These are phyloP conservation scores for Colletotrichum horii DNA, from an alignment of 2,329 filamentous ascomycete genomes.

Conservation along the genomic window DNA sequence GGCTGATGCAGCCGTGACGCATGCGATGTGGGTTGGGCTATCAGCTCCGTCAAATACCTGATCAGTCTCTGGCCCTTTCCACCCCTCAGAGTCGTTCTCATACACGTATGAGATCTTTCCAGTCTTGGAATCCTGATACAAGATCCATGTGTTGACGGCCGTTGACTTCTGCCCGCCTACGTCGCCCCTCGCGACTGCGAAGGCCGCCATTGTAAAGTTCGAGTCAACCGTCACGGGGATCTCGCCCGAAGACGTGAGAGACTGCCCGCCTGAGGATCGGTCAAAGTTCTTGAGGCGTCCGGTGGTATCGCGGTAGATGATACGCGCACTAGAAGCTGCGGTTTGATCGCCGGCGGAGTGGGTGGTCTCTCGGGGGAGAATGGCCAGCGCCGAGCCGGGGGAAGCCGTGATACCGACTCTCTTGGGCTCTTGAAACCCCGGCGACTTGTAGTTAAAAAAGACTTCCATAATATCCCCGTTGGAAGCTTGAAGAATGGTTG, in stretches of 20 bases:
- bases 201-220: constrained; percentile 24
- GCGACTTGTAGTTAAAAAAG: neutral
- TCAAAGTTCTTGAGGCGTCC: constrained; percentile 6
- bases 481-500: neutral
- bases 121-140: constrained; percentile 26
- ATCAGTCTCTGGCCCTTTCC: constrained; percentile 18
- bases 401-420: neutral
- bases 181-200: constrained; percentile 18
- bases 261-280: neutral
- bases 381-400: neutral
- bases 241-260: neutral
- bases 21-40: constrained; percentile 14
- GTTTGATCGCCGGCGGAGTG: neutral
- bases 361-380: neutral
- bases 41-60: constrained; percentile 11
- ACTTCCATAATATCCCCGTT: neutral
- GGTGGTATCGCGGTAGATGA: constrained; percentile 6
- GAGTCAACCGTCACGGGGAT: constrained; percentile 14
- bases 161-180: neutral
- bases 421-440: neutral
- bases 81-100: constrained; percentile 20
- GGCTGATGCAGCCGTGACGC: constrained; percentile 12
- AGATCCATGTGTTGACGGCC: constrained; percentile 25
- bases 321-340: neutral
- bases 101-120: constrained; percentile 23